Evolutionary conservation across 169 alveolate species (phyloP).

Genomic region (Plasmodium sp.): DNA sequence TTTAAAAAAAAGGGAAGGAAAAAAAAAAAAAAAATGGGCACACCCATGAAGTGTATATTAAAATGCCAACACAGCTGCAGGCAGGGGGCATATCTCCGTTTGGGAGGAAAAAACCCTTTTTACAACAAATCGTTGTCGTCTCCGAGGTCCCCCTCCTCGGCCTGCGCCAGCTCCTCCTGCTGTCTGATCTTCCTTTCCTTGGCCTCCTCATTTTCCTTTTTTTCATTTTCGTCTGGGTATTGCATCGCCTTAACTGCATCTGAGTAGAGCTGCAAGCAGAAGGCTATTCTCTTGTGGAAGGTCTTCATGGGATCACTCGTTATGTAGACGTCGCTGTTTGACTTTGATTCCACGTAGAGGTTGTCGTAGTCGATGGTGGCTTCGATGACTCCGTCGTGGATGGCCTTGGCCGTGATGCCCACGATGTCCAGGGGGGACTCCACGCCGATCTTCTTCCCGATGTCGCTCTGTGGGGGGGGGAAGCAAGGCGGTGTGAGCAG

Average conservation of each 20-base stretch:
- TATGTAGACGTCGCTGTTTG: slow-evolving; percentile 41
- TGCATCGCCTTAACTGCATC: slow-evolving; percentile 92
- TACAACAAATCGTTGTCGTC: slow-evolving; percentile 64
- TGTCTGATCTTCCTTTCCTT: slow-evolving; percentile 59
- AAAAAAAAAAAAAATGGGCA: background rate
- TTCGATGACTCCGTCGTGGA: slow-evolving; percentile 95
- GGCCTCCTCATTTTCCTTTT: slow-evolving; percentile 69
- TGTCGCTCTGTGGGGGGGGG: slow-evolving; percentile 80
- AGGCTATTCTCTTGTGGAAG: slow-evolving; percentile 93
- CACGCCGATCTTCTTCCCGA: slow-evolving; percentile 92
- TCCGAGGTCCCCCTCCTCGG: slow-evolving; percentile 70
- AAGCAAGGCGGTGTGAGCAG: no score
- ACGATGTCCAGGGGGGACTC: slow-evolving; percentile 92
- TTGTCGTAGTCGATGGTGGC: slow-evolving; percentile 94
- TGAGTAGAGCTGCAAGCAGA: slow-evolving; percentile 93
- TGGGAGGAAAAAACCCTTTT: background rate
- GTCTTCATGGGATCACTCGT: slow-evolving; percentile 89
- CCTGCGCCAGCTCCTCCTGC: slow-evolving; percentile 73
- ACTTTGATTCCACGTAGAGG: slow-evolving; percentile 85
- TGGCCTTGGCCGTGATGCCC: slow-evolving; percentile 95
- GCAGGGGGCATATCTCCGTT: background rate
- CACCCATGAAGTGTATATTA: background rate
- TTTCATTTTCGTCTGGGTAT: slow-evolving; percentile 77
- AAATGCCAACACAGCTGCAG: background rate
- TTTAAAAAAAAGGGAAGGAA: background rate